Evolutionary conservation across 345 rosid genomes (phyloP).

Genomic region (Streptanthus diversifolius): DNA sequence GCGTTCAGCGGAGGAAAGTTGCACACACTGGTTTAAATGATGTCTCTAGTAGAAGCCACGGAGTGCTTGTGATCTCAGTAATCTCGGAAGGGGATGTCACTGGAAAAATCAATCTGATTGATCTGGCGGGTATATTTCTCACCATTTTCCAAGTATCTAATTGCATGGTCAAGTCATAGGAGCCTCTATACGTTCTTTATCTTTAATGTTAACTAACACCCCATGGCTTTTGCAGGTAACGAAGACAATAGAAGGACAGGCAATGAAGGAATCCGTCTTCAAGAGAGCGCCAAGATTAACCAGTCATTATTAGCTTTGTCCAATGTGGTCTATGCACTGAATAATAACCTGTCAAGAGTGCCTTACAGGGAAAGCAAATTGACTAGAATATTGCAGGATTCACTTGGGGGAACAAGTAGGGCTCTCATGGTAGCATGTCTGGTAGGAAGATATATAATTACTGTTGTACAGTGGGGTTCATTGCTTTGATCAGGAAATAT

Average conservation of each 20-base stretch:
- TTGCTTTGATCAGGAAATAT: not conserved
- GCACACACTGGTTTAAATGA: slow-evolving; percentile 87
- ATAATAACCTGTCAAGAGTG: slow-evolving; percentile 59
- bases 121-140: slow-evolving; percentile 65
- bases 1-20: slow-evolving; percentile 65
- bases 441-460: slow-evolving; percentile 36
- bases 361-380: slow-evolving; percentile 94
- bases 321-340: slow-evolving; percentile 84
- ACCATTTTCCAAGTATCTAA: not conserved
- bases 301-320: slow-evolving; percentile 85
- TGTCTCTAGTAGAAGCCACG: slow-evolving; percentile 93
- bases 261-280: slow-evolving; percentile 82
- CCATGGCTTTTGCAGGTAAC: slow-evolving; percentile 46
- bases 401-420: slow-evolving; percentile 84
- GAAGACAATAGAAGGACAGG: slow-evolving; percentile 89
- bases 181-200: not conserved
- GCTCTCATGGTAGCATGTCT: slow-evolving; percentile 91
- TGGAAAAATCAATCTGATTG: slow-evolving; percentile 91
- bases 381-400: slow-evolving; percentile 90
- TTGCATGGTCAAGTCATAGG: not conserved
- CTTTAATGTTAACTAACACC: not conserved
- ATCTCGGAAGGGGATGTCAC: slow-evolving; percentile 35
- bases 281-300: slow-evolving; percentile 86
- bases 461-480: not conserved
- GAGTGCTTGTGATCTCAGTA: slow-evolving; percentile 70